Conservation (phyloP, 1,139 yeast species). For the Magnusiomyces fungicola region DNA sequence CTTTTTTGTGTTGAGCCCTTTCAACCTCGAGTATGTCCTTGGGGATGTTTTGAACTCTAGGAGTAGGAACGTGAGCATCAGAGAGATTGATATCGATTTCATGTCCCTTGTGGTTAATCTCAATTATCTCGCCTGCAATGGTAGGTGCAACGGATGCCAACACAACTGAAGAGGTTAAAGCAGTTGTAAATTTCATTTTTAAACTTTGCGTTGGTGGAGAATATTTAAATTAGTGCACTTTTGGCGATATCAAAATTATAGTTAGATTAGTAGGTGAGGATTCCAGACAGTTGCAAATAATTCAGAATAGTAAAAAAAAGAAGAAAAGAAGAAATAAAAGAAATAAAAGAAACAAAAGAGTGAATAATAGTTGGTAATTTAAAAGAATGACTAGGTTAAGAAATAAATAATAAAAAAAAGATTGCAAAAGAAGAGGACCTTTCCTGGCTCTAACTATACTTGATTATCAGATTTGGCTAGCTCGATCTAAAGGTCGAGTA, state of each 20-base stretch:
- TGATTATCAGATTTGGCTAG: no score
- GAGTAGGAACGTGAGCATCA: not conserved
- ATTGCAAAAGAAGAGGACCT: no score
- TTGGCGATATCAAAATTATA: not conserved
- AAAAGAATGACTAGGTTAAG: not conserved
- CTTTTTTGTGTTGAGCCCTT: not conserved
- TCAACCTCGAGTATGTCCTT: not conserved
- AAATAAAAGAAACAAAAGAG: slow-evolving; percentile 1
- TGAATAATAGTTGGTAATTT: not conserved
- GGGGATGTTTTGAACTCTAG: not conserved
- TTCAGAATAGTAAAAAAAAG: not conserved
- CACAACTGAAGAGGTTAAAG: not conserved
- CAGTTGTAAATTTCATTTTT: not conserved
- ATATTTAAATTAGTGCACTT: not conserved
- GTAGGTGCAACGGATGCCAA: not conserved
- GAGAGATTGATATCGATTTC: not conserved
- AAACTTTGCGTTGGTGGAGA: not conserved
- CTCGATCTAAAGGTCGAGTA: no score
- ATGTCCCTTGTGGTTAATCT: not conserved
- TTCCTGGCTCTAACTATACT: no score
- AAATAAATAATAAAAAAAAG: not conserved
- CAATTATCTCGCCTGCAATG: not conserved
- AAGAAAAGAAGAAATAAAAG: not conserved
- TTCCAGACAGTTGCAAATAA: not conserved
- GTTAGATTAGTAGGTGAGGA: no score